Evolutionary conservation across 768 basidiomycete genomes (phyloP), one percentile per base, ranked within the genome.

Genomic region (Amanita fuliginea): DNA sequence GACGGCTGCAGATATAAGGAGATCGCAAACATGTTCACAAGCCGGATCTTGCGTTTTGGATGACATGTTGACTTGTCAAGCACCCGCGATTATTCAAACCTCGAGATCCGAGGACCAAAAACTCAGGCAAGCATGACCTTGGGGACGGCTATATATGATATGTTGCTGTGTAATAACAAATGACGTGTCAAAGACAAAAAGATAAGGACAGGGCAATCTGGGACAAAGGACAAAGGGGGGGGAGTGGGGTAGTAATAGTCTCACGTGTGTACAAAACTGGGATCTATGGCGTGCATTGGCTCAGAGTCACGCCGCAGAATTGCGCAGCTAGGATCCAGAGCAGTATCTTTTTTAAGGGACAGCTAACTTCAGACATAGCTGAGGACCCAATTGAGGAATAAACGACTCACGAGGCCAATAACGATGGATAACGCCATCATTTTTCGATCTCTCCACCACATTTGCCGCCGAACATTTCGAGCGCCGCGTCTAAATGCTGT

Each of bases 401-500:
- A 37, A 39, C 53, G 8, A 71, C 79, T 61, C 58, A 85, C 83
- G 61, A 91, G 55, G 13, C 62, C 81, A n/a, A 94, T 85, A 26
- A 91, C 60, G 16, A 83, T 67, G 48, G 77, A 76, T 24, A 98
- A 66, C 6, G 73, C 77, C 55, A 85, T 52, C 21, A 83, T 72
- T 66, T 82, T 86, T 58, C 67, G 79, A 55, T 85, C 90, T 67
- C 77, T 80, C 89, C 89, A 92, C 83, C 88, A 90, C 86, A 90
- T 89, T 62, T 89, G 78, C 51, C 87, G 72, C 35, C 90, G 69
- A 18, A 84, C 82, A n/a, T 73, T 81, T 37, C 90, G 72, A 13
- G 93, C 93, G 5, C 93, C 93, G 45, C 93, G 70, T 41, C 91
- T 70, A 69, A 99, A 99, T 6, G 90, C 91, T 3, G 88, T 89